A percentile compares a stretch with the other conserved stretches of the same genome.
phyloP scores from a whole-genome alignment of 1,139 yeast species.

The Hyphopichia fennica region DNA sequence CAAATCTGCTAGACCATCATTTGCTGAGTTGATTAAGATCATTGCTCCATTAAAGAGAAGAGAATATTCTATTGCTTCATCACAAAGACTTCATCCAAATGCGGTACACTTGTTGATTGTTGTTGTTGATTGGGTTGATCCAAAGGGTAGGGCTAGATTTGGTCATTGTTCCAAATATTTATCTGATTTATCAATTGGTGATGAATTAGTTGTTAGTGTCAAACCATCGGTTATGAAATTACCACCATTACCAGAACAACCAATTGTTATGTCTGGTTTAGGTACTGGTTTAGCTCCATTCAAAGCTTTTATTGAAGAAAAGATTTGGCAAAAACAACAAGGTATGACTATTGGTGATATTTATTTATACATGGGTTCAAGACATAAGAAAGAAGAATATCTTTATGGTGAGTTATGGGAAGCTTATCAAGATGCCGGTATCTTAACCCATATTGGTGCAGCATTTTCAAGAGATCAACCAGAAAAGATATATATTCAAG shows the following conservation, averaged over 20 bases:
- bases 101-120: constrained; percentile 91
- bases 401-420: constrained; percentile 97
- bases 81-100: constrained; percentile 88
- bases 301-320: constrained; percentile 96
- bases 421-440: constrained; percentile 89
- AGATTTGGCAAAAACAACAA: constrained; percentile 87
- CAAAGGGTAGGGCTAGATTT: constrained; percentile 79
- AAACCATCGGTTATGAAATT: constrained; percentile 97
- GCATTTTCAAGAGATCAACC: constrained; percentile 99
- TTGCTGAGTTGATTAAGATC: constrained; percentile 67
- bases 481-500: constrained; percentile 92
- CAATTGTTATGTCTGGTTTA: constrained; percentile 94
- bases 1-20: constrained; percentile 79
- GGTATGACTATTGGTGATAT: constrained; percentile 90
- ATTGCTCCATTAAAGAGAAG: constrained; percentile 92
- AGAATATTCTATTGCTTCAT: constrained; percentile 98
- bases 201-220: constrained; percentile 89
- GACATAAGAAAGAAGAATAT: constrained; percentile 95
- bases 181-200: constrained; percentile 75
- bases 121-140: constrained; percentile 94
- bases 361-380: constrained; percentile 86
- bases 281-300: constrained; percentile 99
- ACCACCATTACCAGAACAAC: constrained; percentile 83
- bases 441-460: constrained; percentile 94
- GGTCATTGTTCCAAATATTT: constrained; percentile 95